Evolutionary conservation across 2,329 filamentous ascomycete genomes (phyloP), one percentile per base, ranked within the genome.

Genomic region (Phoma sp.): DNA sequence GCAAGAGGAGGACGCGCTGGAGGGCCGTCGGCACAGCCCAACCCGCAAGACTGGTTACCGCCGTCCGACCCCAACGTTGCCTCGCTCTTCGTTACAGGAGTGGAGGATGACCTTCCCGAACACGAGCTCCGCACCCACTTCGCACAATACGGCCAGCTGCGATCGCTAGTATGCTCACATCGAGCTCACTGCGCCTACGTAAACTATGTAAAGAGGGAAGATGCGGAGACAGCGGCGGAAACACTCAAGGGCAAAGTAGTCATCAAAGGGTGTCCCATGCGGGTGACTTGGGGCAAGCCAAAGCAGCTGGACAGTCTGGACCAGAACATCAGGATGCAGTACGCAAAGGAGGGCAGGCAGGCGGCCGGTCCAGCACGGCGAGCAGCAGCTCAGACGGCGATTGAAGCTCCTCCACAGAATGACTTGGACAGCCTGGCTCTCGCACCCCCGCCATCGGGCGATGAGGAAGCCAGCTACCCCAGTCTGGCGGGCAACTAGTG

Each of bases 101-200:
- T 99, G 2, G 95, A 99, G 75, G 95, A 99, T 71, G 95, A 99
- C 68, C 81, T 99, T 6, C 93, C 93, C 2, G 95, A 99, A 75
- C 88, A 93, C 76, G 92, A 93, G 67, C 82, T 99, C 21, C 90
- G 95, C 40, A 89, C 92, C 2, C 95, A 96, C 75, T 99, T 99
- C 80, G 87, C 91, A 56, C 84, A 85, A 15, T 92, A 93, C 67
- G 95, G 95, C 59, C 91, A 93, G 69, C 88, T 99, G 56, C 91
- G 95, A 67, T 97, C 92, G 21, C 79, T 99, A 14, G 89, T 99
- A 30, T 98, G 95, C 76, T 97, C 93, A 6, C 95, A 99, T 78
- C 92, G 96, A 80, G 93, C 93, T 14, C 95, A 98, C 71, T 98
- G 93, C 74, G 95, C 95, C 1, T 99, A 98, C 71, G 82, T 99